phyloP scores from a whole-genome alignment of 164 flowering plant species.

The Umbilicus rupestris region DNA sequence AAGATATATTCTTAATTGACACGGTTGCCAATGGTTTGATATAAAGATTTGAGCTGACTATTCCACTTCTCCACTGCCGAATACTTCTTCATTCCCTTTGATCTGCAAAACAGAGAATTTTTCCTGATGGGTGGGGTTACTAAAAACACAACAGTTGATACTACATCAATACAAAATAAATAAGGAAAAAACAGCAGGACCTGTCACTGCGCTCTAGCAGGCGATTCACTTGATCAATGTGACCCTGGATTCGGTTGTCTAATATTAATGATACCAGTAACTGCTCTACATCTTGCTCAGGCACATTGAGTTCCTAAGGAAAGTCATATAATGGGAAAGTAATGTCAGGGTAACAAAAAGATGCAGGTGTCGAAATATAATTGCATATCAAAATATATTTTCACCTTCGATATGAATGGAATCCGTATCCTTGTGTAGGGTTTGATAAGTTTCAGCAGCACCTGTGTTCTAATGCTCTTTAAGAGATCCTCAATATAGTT shows the following conservation, averaged over 20 bases:
- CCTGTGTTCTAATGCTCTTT: slow-evolving; percentile 95
- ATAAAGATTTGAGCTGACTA: slow-evolving; percentile 75
- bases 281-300: slow-evolving; percentile 89
- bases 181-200: slow-evolving; percentile 18
- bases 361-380: neutral
- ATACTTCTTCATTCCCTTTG: slow-evolving; percentile 90
- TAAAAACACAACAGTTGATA: neutral
- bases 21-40: slow-evolving; percentile 63
- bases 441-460: slow-evolving; percentile 92
- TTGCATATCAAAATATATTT: neutral
- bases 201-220: slow-evolving; percentile 76
- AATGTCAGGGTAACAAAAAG: neutral
- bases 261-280: slow-evolving; percentile 82
- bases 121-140: neutral
- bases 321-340: neutral
- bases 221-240: slow-evolving; percentile 85
- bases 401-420: slow-evolving; percentile 91
- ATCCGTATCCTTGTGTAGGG: slow-evolving; percentile 95
- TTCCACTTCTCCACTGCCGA: slow-evolving; percentile 96
- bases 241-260: slow-evolving; percentile 81
- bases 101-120: slow-evolving; percentile 37
- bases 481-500: slow-evolving; percentile 93
- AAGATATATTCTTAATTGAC: slow-evolving; percentile 30
- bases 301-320: slow-evolving; percentile 89
- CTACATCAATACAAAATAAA: neutral